Conservation (phyloP, 306 rosid species). For the Arachis stenosperma region DNA sequence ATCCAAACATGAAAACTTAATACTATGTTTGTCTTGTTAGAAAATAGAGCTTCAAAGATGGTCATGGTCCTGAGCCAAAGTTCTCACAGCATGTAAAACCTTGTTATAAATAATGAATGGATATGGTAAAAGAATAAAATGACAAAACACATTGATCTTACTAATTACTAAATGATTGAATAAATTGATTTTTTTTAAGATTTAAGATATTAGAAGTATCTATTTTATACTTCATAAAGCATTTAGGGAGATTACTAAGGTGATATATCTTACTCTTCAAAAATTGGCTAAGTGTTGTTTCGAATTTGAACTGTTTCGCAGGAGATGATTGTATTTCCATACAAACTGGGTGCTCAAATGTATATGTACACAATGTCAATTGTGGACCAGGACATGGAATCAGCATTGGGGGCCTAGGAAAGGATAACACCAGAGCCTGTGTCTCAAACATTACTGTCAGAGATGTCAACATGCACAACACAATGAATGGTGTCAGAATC, state of each 20-base stretch:
- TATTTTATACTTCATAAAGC: too few relatives aligned
- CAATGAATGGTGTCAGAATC: conserved; percentile 96
- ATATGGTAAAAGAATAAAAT: conserved; percentile 3
- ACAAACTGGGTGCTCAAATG: conserved; percentile 93
- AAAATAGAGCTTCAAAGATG: too few relatives aligned
- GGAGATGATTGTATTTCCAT: conserved; percentile 94
- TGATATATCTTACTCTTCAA: too few relatives aligned
- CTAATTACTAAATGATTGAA: not conserved
- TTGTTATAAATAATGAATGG: not conserved
- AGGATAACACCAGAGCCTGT: conserved; percentile 84
- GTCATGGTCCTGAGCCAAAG: not conserved
- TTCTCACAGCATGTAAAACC: not conserved
- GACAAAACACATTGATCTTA: not conserved
- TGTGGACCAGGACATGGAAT: conserved; percentile 99
- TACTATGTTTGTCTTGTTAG: not conserved
- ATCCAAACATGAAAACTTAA: conserved; percentile 34
- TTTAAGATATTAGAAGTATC: too few relatives aligned
- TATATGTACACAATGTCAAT: conserved; percentile 82
- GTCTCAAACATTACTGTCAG: conserved; percentile 94
- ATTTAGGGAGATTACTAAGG: too few relatives aligned
- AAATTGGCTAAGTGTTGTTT: conserved; percentile 28
- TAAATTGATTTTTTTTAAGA: too few relatives aligned
- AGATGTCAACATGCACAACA: conserved; percentile 77
- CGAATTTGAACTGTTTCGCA: conserved; percentile 46
- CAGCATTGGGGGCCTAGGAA: conserved; percentile 96